Base-by-base conservation (phyloP, 306 rosid species). In the Gillenia trifoliata region DNA sequence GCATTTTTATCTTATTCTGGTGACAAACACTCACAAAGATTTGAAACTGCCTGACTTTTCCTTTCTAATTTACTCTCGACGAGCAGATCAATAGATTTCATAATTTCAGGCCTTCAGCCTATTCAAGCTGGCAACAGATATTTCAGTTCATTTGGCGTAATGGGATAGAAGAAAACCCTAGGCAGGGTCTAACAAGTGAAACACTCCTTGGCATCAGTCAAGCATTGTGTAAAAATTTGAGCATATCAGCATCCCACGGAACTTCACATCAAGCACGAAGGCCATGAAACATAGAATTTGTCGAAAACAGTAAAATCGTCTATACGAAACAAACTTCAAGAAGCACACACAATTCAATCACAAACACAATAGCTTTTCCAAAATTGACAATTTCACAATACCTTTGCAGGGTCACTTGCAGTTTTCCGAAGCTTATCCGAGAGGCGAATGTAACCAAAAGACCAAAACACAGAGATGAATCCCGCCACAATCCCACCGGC, bases 391-490 rank as follows among this genome's bases (percentile, higher is more conserved):
- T 23, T 54, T 19, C 36, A 33, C 29, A 71, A n/a, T 75, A 93
- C 99, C 99, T 95, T 95, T 33, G 97, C 72, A 49, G 98, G 99
- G 2, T 90, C 86, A 68, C 82, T 90, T 29, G 93, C 93, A 78
- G 97, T 92, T 77, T 50, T 85, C 33, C 83, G 77, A 62, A 95
- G 99, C 89, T 62, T 95, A 10, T 92, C 98, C 15, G 99, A 86
- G 8, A 95, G 98, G 34, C 99, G 89, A 74, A 95, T 90, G 77
- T 95, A 95, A 6, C 99, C 98, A 64, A 95, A 95, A 17, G 98
- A 95, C 98, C 98, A 95, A 73, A 95, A 95, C 76, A 95, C 97
- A 0, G 98, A 95, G 68, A 95, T 79, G 86, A 95, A 95, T 0
- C 93, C 97, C 0, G 98, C 98, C 5, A 83, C 98, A 79, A 95